Evolutionary conservation across 2,329 filamentous ascomycete species (phyloP), one percentile per base, ranked within the genome.

Genomic region (Colletotrichum lini): DNA sequence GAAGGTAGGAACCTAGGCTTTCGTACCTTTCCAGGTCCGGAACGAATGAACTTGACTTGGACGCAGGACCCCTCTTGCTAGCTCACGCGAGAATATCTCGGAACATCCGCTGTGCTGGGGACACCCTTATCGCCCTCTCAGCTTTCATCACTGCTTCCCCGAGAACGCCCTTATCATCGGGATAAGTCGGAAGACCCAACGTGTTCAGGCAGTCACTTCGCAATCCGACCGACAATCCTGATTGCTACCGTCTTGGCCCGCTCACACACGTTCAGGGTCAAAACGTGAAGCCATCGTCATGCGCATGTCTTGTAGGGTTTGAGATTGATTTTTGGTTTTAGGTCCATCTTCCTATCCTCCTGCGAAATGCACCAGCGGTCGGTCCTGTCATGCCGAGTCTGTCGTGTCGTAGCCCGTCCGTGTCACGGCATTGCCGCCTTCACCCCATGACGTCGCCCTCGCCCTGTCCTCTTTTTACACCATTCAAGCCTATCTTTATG

Each of bases 281-380:
- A 70, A 70, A 62, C 64, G 44, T 67, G 68, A 70, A 70, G 68
- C 57, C 57, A 70, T 70, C 68, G 64, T 70, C 68, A 57, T 70
- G 68, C 57, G 57, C 53, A 16, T 58, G 50, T 61, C 44, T 70
- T n/a, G 52, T 21, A 57, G 45, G 50, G 49, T 53, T 70, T 67
- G 68, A 53, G 42, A 58, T 58, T 52, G 44, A 58, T 47, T 52
- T 65, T 58, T 52, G 56, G 45, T 53, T 70, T 49, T 66, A 47
- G 15, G 38, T 52, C 53, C 45, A 4, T 58, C 30, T 45, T 53
- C n/a, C 66, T 58, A n/a, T 62, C 65, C 16, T 52, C 47, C 35
- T n/a, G 5, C 49, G 18, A 6, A 61, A 57, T 57, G 52, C 52
- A 58, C 38, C 38, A 21, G 35, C 66, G 50, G 62, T 50, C 47